Conservation (phyloP, 257 asterid genomes). For the Capsicum chinense region DNA sequence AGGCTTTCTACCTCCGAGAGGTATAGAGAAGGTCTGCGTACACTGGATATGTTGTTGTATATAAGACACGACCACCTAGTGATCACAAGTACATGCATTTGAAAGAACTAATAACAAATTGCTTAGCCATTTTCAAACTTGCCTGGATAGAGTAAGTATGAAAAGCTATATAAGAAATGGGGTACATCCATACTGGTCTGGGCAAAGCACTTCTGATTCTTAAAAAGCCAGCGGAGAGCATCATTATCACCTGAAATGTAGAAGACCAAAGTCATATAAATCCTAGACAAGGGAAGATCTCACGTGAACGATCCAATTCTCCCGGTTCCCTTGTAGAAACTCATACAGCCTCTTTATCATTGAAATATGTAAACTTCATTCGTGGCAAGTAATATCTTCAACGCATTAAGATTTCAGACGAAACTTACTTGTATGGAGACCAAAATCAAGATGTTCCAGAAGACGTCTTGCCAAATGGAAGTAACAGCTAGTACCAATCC, state of each 20-base stretch:
- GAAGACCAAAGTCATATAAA: slow-evolving; percentile 4
- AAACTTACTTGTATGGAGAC: slow-evolving; percentile 76
- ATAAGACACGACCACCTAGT: no score
- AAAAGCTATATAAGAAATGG: slow-evolving; percentile 81
- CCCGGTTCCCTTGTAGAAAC: neutral
- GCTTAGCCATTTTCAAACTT: slow-evolving; percentile 35
- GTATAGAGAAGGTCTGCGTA: no score
- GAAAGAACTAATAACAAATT: neutral
- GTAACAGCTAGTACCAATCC: slow-evolving; percentile 75
- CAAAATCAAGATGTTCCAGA: slow-evolving; percentile 73
- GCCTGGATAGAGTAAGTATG: slow-evolving; percentile 94
- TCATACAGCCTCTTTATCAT: neutral
- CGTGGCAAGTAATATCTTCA: neutral
- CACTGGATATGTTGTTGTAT: no score
- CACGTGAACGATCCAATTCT: neutral
- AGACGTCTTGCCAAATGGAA: slow-evolving; percentile 69
- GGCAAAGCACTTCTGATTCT: slow-evolving; percentile 87
- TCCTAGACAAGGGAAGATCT: neutral
- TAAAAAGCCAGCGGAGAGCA: slow-evolving; percentile 94
- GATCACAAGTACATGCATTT: neutral
- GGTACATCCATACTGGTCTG: slow-evolving; percentile 86
- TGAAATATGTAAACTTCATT: neutral
- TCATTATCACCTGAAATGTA: slow-evolving; percentile 73
- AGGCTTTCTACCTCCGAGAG: no score
- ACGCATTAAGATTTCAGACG: neutral